A percentile compares a stretch with the other conserved stretches of the same genome.
These are phyloP conservation scores for Boletellus deceptivus DNA, from an alignment of 1,284 basidiomycete genomes.

Conservation along the genomic window DNA sequence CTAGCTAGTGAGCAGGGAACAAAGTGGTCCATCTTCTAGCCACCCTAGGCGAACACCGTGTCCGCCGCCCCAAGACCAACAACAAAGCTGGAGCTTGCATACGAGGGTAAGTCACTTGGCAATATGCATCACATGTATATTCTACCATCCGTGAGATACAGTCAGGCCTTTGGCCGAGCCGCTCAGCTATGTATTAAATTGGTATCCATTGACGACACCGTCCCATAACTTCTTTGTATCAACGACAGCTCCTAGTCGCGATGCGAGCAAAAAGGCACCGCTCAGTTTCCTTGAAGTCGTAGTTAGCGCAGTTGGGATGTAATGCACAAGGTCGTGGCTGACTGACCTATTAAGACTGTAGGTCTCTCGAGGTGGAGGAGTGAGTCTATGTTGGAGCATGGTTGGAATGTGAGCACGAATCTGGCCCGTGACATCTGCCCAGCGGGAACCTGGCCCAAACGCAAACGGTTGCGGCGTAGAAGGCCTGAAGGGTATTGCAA, in stretches of 20 bases:
- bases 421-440: constrained; percentile 67
- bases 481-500: constrained; percentile 78
- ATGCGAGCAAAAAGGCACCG: constrained; percentile 90
- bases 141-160: neutral
- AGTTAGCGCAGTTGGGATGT: neutral
- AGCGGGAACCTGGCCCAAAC: constrained; percentile 65
- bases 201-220: constrained; percentile 43
- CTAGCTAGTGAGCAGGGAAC: neutral
- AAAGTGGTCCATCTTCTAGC: neutral
- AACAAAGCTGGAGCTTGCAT: neutral
- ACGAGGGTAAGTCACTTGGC: neutral
- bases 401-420: constrained; percentile 85
- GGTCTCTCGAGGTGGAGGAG: constrained; percentile 92
- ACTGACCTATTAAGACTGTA: constrained; percentile 86
- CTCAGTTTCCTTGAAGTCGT: constrained; percentile 70
- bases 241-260: constrained; percentile 75
- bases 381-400: constrained; percentile 87
- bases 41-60: too few relatives aligned
- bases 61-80: neutral
- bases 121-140: neutral
- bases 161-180: neutral
- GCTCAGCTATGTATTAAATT: constrained; percentile 11
- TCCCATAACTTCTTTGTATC: constrained; percentile 75
- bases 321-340: neutral
- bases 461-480: constrained; percentile 64